Evolutionary conservation across 768 basidiomycete species (phyloP).

Genomic region (Amanita molliuscula): DNA sequence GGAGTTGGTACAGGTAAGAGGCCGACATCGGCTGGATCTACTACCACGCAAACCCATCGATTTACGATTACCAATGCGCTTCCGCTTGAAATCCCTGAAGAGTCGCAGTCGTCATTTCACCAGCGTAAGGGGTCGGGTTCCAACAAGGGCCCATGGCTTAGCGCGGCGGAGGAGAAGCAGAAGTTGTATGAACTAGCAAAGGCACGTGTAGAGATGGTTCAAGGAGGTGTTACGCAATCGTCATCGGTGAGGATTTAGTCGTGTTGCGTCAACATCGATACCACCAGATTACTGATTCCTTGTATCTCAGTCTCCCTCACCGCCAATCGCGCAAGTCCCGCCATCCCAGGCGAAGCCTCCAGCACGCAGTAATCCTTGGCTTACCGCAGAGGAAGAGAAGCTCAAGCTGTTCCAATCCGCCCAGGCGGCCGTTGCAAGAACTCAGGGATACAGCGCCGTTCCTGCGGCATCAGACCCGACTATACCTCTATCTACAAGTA

Average conservation of each 20-base stretch:
- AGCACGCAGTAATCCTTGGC: constrained; percentile 31
- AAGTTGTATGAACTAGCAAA: constrained; percentile 55
- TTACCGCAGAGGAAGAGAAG: constrained; percentile 71
- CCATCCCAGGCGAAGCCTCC: constrained; percentile 10
- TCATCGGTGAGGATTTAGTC: constrained; percentile 22
- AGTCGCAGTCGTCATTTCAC: constrained; percentile 10
- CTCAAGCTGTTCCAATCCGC: constrained; percentile 58
- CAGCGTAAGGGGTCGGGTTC: constrained; percentile 7
- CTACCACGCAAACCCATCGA: constrained; percentile 17
- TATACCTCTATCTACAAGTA: constrained; percentile 12
- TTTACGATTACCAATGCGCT: constrained; percentile 32
- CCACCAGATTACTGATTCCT: constrained; percentile 8
- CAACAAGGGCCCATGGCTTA: constrained; percentile 32
- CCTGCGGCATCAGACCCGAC: constrained; percentile 13
- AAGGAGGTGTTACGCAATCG: constrained; percentile 25
- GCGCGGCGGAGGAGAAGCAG: constrained; percentile 55
- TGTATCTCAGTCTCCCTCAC: constrained; percentile 9
- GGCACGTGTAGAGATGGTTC: constrained; percentile 45
- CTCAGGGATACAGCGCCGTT: constrained; percentile 30
- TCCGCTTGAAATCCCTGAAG: constrained; percentile 19
- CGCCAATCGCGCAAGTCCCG: constrained; percentile 12
- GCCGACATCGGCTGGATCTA: constrained; percentile 17
- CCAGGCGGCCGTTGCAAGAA: constrained; percentile 50
- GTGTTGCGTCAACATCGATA: neutral
- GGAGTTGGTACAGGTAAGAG: constrained; percentile 10